Conservation (phyloP, 345 rosid species). For the Eucalyptus grandis region DNA sequence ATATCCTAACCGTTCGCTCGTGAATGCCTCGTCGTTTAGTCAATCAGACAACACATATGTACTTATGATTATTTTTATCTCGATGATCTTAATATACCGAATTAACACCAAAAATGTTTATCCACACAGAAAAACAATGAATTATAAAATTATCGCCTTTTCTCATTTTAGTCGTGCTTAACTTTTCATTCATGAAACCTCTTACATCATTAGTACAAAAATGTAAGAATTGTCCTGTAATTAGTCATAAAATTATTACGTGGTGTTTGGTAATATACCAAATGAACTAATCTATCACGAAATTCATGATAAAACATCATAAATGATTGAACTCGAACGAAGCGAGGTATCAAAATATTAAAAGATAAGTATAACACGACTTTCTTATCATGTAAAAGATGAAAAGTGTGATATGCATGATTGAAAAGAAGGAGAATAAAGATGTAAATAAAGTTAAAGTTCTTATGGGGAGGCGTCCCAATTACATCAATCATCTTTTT, state of each 20-base stretch:
- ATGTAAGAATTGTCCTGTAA: neutral
- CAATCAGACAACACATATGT: neutral
- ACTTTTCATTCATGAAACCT: neutral
- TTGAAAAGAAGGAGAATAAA: neutral
- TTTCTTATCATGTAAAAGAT: neutral
- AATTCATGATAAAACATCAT: neutral
- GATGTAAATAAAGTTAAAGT: neutral
- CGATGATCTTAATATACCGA: neutral
- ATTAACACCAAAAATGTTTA: neutral
- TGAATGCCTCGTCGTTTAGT: too few relatives aligned
- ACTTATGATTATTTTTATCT: neutral
- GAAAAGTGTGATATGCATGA: neutral
- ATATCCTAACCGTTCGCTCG: too few relatives aligned
- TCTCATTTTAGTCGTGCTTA: neutral
- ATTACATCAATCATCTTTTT: neutral
- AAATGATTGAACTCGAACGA: neutral
- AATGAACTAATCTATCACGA: neutral
- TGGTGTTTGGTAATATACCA: neutral
- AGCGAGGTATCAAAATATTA: neutral
- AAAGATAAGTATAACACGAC: neutral
- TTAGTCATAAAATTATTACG: neutral
- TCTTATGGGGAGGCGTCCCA: neutral
- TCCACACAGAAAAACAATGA: neutral
- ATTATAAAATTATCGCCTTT: neutral
- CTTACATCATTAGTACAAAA: neutral